Conservation (phyloP, 2,329 filamentous ascomycete species). For the Pseudonectria buxi region DNA sequence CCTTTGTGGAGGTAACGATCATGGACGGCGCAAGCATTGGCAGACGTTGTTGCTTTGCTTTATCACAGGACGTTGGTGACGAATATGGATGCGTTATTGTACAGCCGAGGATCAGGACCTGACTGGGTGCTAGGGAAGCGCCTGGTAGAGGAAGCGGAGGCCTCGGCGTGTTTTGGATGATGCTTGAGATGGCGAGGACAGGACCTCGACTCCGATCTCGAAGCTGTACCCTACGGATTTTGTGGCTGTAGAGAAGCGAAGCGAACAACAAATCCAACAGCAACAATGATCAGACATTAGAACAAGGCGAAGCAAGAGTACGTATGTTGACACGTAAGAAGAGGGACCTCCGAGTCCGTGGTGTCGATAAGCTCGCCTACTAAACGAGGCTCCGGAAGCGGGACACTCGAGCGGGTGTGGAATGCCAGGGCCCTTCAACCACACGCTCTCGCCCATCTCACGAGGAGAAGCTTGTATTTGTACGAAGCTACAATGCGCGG, state of each 20-base stretch:
- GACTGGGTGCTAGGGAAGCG: neutral
- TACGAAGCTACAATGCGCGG: too few relatives aligned
- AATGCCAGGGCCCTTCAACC: too few relatives aligned
- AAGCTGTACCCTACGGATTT: slow-evolving; percentile 4
- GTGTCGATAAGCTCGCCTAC: too few relatives aligned
- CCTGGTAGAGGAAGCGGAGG: slow-evolving; percentile 1
- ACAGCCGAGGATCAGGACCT: neutral
- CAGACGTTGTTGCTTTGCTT: slow-evolving; percentile 12
- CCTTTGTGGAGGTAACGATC: slow-evolving; percentile 22
- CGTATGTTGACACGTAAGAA: too few relatives aligned
- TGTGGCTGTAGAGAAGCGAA: neutral
- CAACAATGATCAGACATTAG: too few relatives aligned
- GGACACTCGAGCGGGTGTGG: too few relatives aligned
- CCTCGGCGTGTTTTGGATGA: slow-evolving; percentile 14
- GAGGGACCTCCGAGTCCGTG: too few relatives aligned
- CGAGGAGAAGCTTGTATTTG: too few relatives aligned
- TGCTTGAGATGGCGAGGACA: neutral
- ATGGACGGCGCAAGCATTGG: slow-evolving; percentile 20
- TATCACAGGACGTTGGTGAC: slow-evolving; percentile 9
- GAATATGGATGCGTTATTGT: slow-evolving; percentile 6
- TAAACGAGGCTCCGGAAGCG: too few relatives aligned
- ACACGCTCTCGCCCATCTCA: too few relatives aligned
- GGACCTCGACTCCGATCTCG: neutral
- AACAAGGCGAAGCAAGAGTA: too few relatives aligned
- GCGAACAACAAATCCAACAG: neutral